Conservation (phyloP, 495 filamentous ascomycete species). For the Trypethelium eluteriae region DNA sequence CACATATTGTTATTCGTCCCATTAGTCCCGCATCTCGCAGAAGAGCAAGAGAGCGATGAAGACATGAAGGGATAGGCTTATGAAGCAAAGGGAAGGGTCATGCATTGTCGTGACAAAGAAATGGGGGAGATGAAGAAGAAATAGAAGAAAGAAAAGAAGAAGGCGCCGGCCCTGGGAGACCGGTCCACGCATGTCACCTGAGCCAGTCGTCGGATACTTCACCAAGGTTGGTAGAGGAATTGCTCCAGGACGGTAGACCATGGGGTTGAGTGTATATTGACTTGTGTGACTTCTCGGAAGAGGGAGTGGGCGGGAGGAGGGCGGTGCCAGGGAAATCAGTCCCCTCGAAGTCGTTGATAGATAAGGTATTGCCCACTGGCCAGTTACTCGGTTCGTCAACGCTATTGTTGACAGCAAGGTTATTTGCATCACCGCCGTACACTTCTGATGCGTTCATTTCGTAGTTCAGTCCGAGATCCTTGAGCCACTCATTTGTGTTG, state of each 20-base stretch:
- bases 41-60: neutral
- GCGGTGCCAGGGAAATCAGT: neutral
- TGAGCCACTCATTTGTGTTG: constrained; percentile 5
- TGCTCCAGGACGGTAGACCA: neutral
- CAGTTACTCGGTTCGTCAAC: neutral
- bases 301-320: neutral
- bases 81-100: neutral
- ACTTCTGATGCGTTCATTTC: neutral
- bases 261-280: neutral
- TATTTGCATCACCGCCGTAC: neutral
- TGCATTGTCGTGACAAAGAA: constrained; percentile 8
- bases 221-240: neutral
- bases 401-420: neutral
- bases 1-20: neutral
- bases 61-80: neutral
- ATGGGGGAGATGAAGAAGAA: neutral
- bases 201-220: neutral
- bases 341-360: neutral
- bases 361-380: neutral
- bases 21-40: neutral
- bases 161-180: neutral
- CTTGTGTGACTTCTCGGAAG: neutral
- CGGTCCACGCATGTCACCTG: constrained; percentile 4
- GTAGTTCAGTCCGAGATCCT: neutral
- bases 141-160: neutral